Evolutionary conservation across 352 stramenopile species (phyloP), one percentile per base, ranked within the genome.

Genomic region (Thalassiosira pacifica): DNA sequence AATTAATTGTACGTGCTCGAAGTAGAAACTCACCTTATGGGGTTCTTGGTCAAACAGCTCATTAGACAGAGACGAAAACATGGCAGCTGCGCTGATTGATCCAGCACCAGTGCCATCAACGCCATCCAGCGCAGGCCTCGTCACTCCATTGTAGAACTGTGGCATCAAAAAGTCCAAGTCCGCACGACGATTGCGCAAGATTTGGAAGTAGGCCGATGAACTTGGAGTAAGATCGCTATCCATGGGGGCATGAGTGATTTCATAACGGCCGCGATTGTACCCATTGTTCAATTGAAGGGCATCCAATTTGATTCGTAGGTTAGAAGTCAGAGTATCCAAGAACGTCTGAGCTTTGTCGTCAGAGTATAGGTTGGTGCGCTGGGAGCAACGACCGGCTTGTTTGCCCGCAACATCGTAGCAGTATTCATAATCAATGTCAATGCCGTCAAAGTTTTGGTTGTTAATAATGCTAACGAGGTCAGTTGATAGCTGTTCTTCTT

Each of bases 341-440:
- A 93, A 93, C 1, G 64, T 88, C 45, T 90, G 82, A 19, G 90
- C 87, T 69, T 91, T 79, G 16, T 34, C 22, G 40, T 90, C 89
- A 9, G 84, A 87, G 34, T 84, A 90, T 11, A 86, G 67, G 48
- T 11, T 66, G 42, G 67, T 82, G 48, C 85, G 77, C 70, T 91
- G 84, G 10, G 27, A 16, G 60, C 83, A 86, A 48, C 31, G 32
- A 55, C 77, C 73, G 60, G 34, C 55, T 52, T 89, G 83, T 3
- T 29, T 61, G 22, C 52, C 66, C 19, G 53, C 67, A 69, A 85
- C 74, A 72, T 90, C 83, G 59, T 91, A 90, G 67, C 88, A 92
- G 76, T 93, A 93, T 64, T 93, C 89, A 52, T 92, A 93, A 64
- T 93, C 86, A 63, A 93, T 90, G 57, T 92, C 86, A 24, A 93